Evolutionary conservation across 2,329 filamentous ascomycete genomes (phyloP), one percentile per base, ranked within the genome.

Genomic region (Penicillium sp.): DNA sequence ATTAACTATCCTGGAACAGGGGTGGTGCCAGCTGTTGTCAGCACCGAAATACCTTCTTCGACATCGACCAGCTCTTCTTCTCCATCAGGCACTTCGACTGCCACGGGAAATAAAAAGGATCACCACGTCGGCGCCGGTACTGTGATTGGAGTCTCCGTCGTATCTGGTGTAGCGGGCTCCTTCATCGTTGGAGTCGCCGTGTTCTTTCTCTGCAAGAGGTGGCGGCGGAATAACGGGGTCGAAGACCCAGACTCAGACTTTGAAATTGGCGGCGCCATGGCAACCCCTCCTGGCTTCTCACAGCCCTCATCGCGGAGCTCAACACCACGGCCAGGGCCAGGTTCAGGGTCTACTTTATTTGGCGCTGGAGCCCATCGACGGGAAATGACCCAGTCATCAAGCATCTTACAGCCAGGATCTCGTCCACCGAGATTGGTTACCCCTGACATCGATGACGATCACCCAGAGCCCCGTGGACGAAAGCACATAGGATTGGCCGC

Each of bases 211-310:
- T 61, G 63, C 41, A 61, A 63, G 28, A 63, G 55, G 50, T 59
- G 63, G 44, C 64, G 59, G 46, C 60, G 60, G 13, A 62, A 53
- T 20, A 54, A 59, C 6, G 50, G 55, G n/a, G 29, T 54, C 32
- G 44, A 55, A 29, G 48, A 52, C 5, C 53, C 58, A 29, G 53
- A 66, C 23, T 57, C 52, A 5, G 55, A 68, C 35, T 72, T 71
- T 41, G 70, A 73, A 44, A 72, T 71, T 50, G 70, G 69, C 24
- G 70, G 69, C 1, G 47, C 57, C 9, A 71, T 72, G 69, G 57
- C 65, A 27, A 68, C 72, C 44, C 68, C 67, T 25, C 62, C 62
- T 3, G 62, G 65, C 15, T 70, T 70, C 38, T 54, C 54, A 20
- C 49, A 57, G 9, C 56, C 64, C 13, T 54, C 56, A 32, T 62